These are phyloP conservation scores for slime mould (Dictyostelium discoideum) DNA, from an alignment of 78 protist species.

Conservation along the genomic window dicty_2.7 NC_007090.3:141001-141500, in stretches of 20 bases:
- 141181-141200: too few relatives aligned
- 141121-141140: not conserved
- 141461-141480: conserved; percentile 97
- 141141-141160: not conserved
- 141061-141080: not conserved
- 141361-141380: not conserved
- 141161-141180: not conserved
- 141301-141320: not conserved
- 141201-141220: too few relatives aligned
- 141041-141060: too few relatives aligned
- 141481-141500: conserved; percentile 94
- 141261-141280: not conserved
- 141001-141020: not conserved
- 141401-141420: not conserved
- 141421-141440: conserved; percentile 60
- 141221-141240: not conserved
- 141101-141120: not conserved
- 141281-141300: not conserved
- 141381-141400: not conserved
- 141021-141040: not conserved
- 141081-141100: not conserved
- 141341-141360: not conserved
- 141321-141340: not conserved
- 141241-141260: not conserved
- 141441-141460: conserved; percentile 95